phyloP scores from a whole-genome alignment of 2,329 filamentous ascomycete genomes.

The Aureobasidium sp. region DNA sequence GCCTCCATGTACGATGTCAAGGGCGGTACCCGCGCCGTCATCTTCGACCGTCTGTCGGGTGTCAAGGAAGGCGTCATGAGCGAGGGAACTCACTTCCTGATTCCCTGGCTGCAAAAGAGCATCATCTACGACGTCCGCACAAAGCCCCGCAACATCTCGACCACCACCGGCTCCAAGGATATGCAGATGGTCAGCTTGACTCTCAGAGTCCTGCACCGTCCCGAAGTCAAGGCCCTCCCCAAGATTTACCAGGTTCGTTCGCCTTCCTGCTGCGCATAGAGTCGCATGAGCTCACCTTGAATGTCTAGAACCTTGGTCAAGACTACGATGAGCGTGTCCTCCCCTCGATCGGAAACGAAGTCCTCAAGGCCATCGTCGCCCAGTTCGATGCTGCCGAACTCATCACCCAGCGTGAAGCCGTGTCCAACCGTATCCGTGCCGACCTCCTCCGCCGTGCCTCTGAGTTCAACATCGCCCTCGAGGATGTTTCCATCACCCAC shows the following conservation, averaged over 20 bases:
- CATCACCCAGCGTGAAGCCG: constrained; percentile 96
- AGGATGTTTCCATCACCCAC: constrained; percentile 98
- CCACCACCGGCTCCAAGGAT: constrained; percentile 96
- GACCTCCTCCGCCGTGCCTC: constrained; percentile 87
- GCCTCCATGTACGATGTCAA: constrained; percentile 94
- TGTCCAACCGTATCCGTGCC: constrained; percentile 84
- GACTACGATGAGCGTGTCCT: constrained; percentile 77
- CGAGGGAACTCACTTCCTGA: constrained; percentile 92
- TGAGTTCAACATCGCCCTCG: constrained; percentile 98
- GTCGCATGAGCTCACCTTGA: neutral
- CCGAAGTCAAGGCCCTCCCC: constrained; percentile 83
- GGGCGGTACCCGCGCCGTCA: constrained; percentile 88
- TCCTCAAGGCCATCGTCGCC: constrained; percentile 46
- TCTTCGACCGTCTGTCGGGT: constrained; percentile 88
- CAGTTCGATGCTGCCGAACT: constrained; percentile 52
- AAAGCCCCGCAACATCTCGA: constrained; percentile 93
- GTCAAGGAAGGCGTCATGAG: constrained; percentile 89
- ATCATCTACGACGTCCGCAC: constrained; percentile 97
- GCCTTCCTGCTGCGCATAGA: neutral
- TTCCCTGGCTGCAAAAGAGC: constrained; percentile 91
- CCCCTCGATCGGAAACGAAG: constrained; percentile 48
- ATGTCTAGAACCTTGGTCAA: constrained; percentile 77
- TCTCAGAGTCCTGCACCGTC: constrained; percentile 85
- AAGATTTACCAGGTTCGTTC: constrained; percentile 93
- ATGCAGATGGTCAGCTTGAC: constrained; percentile 99